Base-by-base conservation (phyloP, 139 green algal species). In the Penium margaritaceum region DNA sequence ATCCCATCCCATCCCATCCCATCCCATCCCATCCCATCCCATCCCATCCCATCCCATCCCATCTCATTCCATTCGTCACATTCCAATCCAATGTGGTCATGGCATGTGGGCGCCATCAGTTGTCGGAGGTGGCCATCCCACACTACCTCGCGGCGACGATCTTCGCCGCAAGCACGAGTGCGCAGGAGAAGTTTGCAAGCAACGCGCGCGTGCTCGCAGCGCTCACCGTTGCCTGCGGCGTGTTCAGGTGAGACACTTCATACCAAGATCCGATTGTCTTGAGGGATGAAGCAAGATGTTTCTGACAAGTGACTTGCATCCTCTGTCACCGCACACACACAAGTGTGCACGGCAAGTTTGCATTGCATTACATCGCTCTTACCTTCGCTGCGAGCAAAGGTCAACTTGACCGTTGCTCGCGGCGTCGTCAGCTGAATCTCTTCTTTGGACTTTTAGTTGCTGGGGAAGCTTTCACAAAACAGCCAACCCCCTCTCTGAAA, bases 101-200 rank as follows among this genome's bases (percentile, higher is more conserved):
- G n/a, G n/a, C 46, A 21, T 57, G 19, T 24, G 46, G n/a, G 46
- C n/a, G 37, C 63, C 36, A 53, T 43, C 73, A 74, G 78, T 70
- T 57, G 60, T 35, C 17, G 30, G 90, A 95, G 85, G 84, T 94
- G 17, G 69, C 83, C 14, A 90, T 95, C 34, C 90, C 90, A 0
- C 85, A 92, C 82, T 92, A 82, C 72, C 77, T 85, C 5, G 87
- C 87, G 5, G 81, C 82, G 2, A 82, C 79, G 3, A 90, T 94
- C 39, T 92, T 79, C 46, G 34, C 69, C 7, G 61, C 73, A 5
- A 32, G 51, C 32, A 61, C 44, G n/a, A 33, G 37, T 14, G 6
- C 33, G 19, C 36, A 19, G 15, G 5, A 19, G 27, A 27, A 47
- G 17, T 79, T 79, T 37, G 5, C 38, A 14, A 1, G 33, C 34